Evolutionary conservation across 805 yeast genomes (phyloP).

Genomic region (Torulaspora maleeae): DNA sequence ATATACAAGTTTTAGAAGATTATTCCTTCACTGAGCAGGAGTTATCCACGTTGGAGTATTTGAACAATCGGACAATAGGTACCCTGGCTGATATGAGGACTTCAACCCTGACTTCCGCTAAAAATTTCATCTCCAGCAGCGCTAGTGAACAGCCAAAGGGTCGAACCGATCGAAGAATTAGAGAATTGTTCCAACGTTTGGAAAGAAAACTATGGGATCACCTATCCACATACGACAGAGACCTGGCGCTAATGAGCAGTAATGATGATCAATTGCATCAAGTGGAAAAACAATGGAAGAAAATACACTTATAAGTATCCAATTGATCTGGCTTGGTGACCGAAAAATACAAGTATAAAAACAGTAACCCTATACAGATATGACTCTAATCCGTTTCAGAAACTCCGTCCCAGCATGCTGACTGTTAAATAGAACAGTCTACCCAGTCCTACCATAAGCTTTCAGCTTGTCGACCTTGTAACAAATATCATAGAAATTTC

Average conservation of each 20-base stretch:
- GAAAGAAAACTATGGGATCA: slow-evolving; percentile 11
- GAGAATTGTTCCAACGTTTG: slow-evolving; percentile 3
- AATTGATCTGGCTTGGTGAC: not conserved
- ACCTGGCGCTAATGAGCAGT: slow-evolving; percentile 4
- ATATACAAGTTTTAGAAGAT: slow-evolving; percentile 17
- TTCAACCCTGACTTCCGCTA: not conserved
- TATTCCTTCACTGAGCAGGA: slow-evolving; percentile 10
- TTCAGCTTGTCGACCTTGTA: not conserved
- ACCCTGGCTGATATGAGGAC: slow-evolving; percentile 1
- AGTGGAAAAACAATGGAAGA: slow-evolving; percentile 14
- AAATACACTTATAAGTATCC: slow-evolving; percentile 4
- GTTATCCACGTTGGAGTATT: not conserved
- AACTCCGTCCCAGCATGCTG: not conserved
- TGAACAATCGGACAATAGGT: slow-evolving; percentile 2
- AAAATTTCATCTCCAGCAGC: slow-evolving; percentile 3
- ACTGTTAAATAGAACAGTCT: not conserved
- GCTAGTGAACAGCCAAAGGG: not conserved
- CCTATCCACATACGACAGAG: slow-evolving; percentile 8
- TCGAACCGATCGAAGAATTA: slow-evolving; percentile 1
- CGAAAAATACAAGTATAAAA: not conserved
- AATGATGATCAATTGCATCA: slow-evolving; percentile 1
- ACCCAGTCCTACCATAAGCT: not conserved
- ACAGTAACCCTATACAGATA: not conserved
- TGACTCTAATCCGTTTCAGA: not conserved
- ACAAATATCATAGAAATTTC: slow-evolving; percentile 3